Evolutionary conservation across 179 eudicot genomes (phyloP), one percentile per base, ranked within the genome.

Genomic region (Gypsophila paniculata): DNA sequence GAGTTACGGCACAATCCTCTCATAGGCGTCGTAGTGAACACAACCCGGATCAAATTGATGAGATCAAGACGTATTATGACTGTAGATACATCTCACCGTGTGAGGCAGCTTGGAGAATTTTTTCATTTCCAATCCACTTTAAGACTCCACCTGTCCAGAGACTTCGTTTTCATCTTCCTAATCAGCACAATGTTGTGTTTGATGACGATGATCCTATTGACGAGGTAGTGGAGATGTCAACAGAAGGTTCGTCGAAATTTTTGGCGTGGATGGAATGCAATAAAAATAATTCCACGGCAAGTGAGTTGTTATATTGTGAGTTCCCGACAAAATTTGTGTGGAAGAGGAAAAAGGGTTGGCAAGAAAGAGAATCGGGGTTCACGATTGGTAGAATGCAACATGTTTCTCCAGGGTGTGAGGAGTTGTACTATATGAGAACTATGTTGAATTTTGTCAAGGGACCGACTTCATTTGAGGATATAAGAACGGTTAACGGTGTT

Each of bases 241-340:
- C 39, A 3, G 36, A 12, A 8, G 18, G 14, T 21, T 26, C 46
- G 4, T 39, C 53, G 0, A 68, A 44, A 52, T 75, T 79, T 68
- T 0, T 65, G 0, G 15, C 51, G 2, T 79, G 79, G 82, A 65
- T 79, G 61, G 63, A 72, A 11, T 23, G 8, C 21, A 75, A 75
- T 39, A 25, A 39, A 18, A 25, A 34, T 5, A 4, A 22, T 12
- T 8, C 68, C 4, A 8, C 51, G 1, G 77, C 74, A 25, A 48
- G 61, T 9, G 10, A 32, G 7, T 23, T 18, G 14, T 18, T 18
- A 6, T 65, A 65, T 39, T 18, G 8, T 65, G 69, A 65, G 4
- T 65, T 65, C n/a, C 69, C 54, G 0, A 23, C 25, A 2, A 65
- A 44, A 15, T 65, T 39, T 65, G 69, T 65, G 7, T 65, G 34